Evolutionary conservation across 768 basidiomycete genomes (phyloP).

Genomic region (Boletus eberwhitei): DNA sequence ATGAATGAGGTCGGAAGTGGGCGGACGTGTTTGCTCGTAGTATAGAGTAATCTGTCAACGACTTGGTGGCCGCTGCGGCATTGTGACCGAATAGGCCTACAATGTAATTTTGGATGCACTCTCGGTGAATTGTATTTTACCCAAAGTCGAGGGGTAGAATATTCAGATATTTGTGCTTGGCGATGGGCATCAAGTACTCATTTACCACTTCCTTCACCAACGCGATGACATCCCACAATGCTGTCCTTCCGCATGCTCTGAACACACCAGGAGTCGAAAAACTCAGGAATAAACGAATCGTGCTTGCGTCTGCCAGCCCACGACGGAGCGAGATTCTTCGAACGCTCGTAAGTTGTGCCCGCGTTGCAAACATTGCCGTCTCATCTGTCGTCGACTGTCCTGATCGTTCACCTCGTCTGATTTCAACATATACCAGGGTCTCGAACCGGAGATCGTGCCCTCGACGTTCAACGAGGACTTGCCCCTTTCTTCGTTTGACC

Average conservation of each 20-base stretch:
- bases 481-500: constrained; percentile 59
- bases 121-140: neutral
- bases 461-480: constrained; percentile 83
- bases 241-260: constrained; percentile 63
- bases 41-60: neutral
- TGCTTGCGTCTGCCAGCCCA: constrained; percentile 86
- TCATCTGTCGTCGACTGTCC: neutral
- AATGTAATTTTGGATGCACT: neutral
- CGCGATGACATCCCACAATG: constrained; percentile 34
- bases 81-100: neutral
- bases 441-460: constrained; percentile 67
- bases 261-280: constrained; percentile 59
- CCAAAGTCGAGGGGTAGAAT: neutral
- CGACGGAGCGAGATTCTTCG: constrained; percentile 80
- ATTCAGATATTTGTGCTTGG: neutral
- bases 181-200: neutral
- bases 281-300: constrained; percentile 69
- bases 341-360: constrained; percentile 54
- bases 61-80: neutral
- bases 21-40: neutral
- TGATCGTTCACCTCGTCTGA: neutral
- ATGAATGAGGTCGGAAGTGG: constrained; percentile 16
- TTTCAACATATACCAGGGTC: constrained; percentile 38
- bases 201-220: neutral
- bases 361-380: neutral